phyloP scores from a whole-genome alignment of 139 green algal genomes.

The Coccomyxa sp. region DNA sequence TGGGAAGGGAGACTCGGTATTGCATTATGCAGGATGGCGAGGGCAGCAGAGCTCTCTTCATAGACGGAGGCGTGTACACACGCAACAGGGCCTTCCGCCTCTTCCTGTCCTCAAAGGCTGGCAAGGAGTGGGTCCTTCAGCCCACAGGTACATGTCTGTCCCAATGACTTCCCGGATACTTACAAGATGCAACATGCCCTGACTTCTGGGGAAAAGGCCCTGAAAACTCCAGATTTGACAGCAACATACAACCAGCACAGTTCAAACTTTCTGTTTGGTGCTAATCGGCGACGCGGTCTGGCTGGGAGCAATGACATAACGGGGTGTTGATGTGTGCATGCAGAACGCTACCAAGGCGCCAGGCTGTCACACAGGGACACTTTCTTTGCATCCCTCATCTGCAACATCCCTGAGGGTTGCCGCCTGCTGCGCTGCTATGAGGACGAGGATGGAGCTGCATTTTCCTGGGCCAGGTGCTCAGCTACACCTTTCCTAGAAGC shows the following conservation, averaged over 20 bases:
- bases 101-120: slow-evolving; percentile 55
- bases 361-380: slow-evolving; percentile 10
- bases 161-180: background rate
- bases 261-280: too few relatives aligned
- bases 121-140: slow-evolving; percentile 42
- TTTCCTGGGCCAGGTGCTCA: slow-evolving; percentile 1
- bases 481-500: too few relatives aligned
- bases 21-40: background rate
- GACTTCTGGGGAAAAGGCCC: too few relatives aligned
- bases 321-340: background rate
- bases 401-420: slow-evolving; percentile 13
- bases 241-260: too few relatives aligned
- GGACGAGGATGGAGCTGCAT: background rate
- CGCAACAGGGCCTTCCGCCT: slow-evolving; percentile 73
- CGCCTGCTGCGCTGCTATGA: slow-evolving; percentile 36
- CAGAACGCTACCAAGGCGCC: slow-evolving; percentile 6
- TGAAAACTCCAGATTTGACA: too few relatives aligned
- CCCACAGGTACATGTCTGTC: slow-evolving; percentile 16
- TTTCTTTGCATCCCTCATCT: slow-evolving; percentile 30
- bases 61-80: slow-evolving; percentile 71
- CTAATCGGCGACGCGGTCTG: too few relatives aligned
- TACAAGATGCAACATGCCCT: too few relatives aligned
- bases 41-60: slow-evolving; percentile 19
- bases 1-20: too few relatives aligned
- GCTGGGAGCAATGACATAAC: too few relatives aligned